phyloP scores from a whole-genome alignment of 2,329 filamentous ascomycete genomes.

The Beauveria brongniartii region DNA sequence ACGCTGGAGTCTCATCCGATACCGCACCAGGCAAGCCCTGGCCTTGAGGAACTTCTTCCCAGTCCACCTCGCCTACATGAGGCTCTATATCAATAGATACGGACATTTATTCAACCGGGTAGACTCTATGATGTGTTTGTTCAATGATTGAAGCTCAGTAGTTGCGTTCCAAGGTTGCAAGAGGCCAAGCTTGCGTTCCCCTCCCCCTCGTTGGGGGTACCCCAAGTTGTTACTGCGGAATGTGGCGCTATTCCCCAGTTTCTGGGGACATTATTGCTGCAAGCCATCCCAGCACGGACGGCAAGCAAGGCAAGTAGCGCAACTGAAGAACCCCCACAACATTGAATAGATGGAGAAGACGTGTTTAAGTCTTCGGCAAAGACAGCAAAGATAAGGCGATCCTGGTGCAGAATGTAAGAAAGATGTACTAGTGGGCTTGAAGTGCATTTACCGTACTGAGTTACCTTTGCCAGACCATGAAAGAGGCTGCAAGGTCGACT shows the following conservation, averaged over 20 bases:
- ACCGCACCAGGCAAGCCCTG: background rate
- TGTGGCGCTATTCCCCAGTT: background rate
- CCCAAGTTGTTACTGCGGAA: background rate
- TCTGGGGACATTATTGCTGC: background rate
- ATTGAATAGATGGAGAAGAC: background rate
- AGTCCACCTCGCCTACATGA: background rate
- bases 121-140: background rate
- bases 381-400: background rate
- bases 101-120: background rate
- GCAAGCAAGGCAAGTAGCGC: no score
- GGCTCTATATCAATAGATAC: background rate
- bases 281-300: background rate
- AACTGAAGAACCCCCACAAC: background rate
- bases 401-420: no score
- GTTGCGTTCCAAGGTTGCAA: background rate
- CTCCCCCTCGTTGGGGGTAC: no score
- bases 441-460: no score
- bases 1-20: constrained; percentile 6
- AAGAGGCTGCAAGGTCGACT: no score
- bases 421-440: no score
- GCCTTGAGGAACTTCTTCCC: background rate
- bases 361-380: background rate
- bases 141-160: background rate
- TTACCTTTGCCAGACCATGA: no score
- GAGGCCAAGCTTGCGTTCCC: background rate